phyloP scores from a whole-genome alignment of 306 rosid species.

The Ammopiptanthus mongolicus region DNA sequence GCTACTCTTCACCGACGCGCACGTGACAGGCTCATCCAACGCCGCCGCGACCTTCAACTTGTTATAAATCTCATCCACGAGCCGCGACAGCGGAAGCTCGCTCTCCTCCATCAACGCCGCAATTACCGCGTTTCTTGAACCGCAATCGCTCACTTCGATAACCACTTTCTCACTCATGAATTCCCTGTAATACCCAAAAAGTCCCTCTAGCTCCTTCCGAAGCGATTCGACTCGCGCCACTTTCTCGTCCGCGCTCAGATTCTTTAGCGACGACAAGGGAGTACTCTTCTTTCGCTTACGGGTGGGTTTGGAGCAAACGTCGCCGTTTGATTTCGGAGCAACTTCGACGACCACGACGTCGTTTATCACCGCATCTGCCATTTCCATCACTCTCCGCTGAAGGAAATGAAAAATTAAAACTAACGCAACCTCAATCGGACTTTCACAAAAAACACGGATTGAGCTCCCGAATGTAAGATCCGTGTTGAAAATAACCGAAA shows the following conservation, averaged over 20 bases:
- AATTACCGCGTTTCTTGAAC: constrained; percentile 36
- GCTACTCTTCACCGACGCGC: constrained; percentile 61
- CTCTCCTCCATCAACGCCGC: constrained; percentile 80
- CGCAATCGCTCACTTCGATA: constrained; percentile 38
- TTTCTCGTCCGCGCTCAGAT: constrained; percentile 40
- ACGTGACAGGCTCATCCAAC: constrained; percentile 37
- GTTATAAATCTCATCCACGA: constrained; percentile 52
- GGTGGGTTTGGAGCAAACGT: constrained; percentile 30
- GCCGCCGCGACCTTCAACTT: constrained; percentile 30
- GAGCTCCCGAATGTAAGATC: not conserved
- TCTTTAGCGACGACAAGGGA: not conserved
- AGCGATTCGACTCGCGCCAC: constrained; percentile 36
- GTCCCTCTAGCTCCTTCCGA: constrained; percentile 47
- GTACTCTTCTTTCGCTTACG: constrained; percentile 57
- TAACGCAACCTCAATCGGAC: not conserved
- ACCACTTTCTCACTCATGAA: constrained; percentile 33
- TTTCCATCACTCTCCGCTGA: not conserved
- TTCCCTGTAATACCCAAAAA: constrained; percentile 56
- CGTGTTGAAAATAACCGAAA: not conserved
- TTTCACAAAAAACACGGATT: not conserved
- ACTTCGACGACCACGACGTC: constrained; percentile 24
- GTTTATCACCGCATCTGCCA: constrained; percentile 23
- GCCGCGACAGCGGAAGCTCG: constrained; percentile 63
- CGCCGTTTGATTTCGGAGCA: constrained; percentile 1
- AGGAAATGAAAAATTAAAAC: no score